These are phyloP conservation scores for Gynochthodes officinalis DNA, from an alignment of 257 asterid species.

Conservation along the genomic window DNA sequence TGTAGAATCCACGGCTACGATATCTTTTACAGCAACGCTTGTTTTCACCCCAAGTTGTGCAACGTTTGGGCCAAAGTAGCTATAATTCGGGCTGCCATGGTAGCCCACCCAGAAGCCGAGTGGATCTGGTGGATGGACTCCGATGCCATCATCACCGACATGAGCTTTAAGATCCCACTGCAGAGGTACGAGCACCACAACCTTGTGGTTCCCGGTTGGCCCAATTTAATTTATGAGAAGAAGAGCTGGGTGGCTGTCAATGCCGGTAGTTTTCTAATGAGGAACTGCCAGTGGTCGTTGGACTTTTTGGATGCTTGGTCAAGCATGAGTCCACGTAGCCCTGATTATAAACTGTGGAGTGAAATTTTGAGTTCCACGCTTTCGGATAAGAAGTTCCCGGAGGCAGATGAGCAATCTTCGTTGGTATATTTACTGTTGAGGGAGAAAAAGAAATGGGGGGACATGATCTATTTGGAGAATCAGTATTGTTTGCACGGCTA, in stretches of 20 bases:
- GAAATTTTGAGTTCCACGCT: constrained; percentile 18
- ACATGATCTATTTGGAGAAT: constrained; percentile 30
- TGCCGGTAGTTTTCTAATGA: constrained; percentile 14
- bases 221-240: constrained; percentile 14
- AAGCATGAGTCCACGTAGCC: constrained; percentile 30
- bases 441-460: constrained; percentile 29
- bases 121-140: constrained; percentile 23
- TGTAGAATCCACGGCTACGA: constrained; percentile 57
- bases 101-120: constrained; percentile 24
- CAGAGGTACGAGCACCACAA: constrained; percentile 18
- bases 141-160: constrained; percentile 17
- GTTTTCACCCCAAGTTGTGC: constrained; percentile 15
- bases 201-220: constrained; percentile 20
- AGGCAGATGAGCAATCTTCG: constrained; percentile 27
- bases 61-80: constrained; percentile 19
- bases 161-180: constrained; percentile 17
- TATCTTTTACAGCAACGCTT: constrained; percentile 49
- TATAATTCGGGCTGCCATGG: constrained; percentile 12
- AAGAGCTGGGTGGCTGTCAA: constrained; percentile 18
- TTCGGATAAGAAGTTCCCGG: constrained; percentile 23
- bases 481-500: constrained; percentile 29
- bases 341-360: constrained; percentile 26
- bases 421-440: constrained; percentile 22
- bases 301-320: constrained; percentile 19
- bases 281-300: constrained; percentile 24